Percentiles rank a stretch among this genome's conserved stretches.
These are phyloP conservation scores for Scedosporium dehoogii DNA, from an alignment of 2,329 filamentous ascomycete genomes.

Conservation along the genomic window DNA sequence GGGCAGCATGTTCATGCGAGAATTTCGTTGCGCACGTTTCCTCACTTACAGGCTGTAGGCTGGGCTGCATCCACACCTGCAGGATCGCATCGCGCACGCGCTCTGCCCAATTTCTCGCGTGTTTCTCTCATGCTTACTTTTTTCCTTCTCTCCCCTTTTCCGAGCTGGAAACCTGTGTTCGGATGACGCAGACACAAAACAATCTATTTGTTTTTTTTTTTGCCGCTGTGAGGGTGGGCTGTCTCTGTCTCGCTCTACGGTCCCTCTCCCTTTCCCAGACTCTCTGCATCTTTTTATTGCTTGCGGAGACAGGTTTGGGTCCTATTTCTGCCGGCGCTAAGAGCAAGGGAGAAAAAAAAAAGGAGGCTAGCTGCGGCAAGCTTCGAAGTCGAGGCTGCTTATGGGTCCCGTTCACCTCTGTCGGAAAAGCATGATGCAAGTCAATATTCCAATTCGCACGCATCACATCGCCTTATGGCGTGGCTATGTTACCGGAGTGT, in stretches of 20 bases:
- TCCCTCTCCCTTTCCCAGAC: too few species aligned
- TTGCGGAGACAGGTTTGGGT: background rate
- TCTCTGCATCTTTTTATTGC: too few species aligned
- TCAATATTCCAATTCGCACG: background rate
- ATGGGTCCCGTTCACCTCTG: background rate
- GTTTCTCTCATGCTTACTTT: background rate
- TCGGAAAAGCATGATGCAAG: background rate
- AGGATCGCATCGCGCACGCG: background rate
- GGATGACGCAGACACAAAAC: background rate
- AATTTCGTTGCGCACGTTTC: background rate
- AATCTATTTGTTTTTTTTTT: background rate
- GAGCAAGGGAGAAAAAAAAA: too few species aligned
- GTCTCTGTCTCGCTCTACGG: too few species aligned
- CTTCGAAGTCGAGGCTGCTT: background rate
- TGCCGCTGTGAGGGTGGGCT: too few species aligned
- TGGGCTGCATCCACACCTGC: background rate
- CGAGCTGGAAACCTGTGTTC: background rate
- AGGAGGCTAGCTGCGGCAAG: background rate
- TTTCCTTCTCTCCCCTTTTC: background rate
- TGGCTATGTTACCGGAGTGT: too few species aligned
- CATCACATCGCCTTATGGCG: too few species aligned
- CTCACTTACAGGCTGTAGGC: background rate
- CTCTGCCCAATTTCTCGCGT: background rate
- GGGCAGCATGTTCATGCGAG: too few species aligned
- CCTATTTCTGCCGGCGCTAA: background rate